A percentile compares a stretch with the other conserved stretches of the same genome.
phyloP scores from a whole-genome alignment of 345 rosid genomes.

The Mercurialis annua region DNA sequence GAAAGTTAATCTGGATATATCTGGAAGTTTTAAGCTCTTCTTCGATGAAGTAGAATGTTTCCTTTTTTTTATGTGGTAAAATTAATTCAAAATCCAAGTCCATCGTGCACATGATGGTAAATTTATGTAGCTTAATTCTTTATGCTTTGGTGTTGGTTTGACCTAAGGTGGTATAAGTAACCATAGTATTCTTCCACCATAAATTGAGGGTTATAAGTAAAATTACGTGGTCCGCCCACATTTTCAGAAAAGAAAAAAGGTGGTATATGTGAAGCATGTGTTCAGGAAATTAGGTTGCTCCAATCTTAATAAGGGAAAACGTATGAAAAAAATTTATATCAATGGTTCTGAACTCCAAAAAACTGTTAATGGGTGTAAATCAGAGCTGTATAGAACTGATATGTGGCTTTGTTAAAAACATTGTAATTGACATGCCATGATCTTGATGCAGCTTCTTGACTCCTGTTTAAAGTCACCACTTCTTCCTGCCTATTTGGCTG shows the following conservation, averaged over 20 bases:
- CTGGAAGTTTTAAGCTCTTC: background rate
- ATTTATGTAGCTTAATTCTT: background rate
- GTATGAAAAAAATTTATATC: too few species aligned
- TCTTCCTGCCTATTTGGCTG: conserved; percentile 96
- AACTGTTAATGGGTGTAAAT: background rate
- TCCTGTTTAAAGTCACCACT: conserved; percentile 88
- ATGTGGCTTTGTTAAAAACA: background rate
- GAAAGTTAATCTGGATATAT: background rate
- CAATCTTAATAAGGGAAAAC: too few species aligned
- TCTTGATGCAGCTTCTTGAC: conserved; percentile 77
- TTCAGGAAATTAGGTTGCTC: too few species aligned
- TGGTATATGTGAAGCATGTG: too few species aligned
- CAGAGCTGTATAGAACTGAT: background rate
- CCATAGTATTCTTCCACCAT: too few species aligned
- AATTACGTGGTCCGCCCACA: too few species aligned
- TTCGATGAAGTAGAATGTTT: too few species aligned
- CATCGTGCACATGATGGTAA: background rate
- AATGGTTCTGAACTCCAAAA: background rate
- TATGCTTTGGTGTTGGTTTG: too few species aligned
- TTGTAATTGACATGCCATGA: background rate
- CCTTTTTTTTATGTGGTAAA: background rate
- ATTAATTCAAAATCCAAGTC: background rate
- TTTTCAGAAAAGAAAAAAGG: too few species aligned
- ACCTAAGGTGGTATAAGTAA: too few species aligned
- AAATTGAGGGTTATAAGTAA: too few species aligned